These are phyloP conservation scores for Diutina sp. DNA, from an alignment of 1,139 yeast genomes.

Conservation along the genomic window DNA sequence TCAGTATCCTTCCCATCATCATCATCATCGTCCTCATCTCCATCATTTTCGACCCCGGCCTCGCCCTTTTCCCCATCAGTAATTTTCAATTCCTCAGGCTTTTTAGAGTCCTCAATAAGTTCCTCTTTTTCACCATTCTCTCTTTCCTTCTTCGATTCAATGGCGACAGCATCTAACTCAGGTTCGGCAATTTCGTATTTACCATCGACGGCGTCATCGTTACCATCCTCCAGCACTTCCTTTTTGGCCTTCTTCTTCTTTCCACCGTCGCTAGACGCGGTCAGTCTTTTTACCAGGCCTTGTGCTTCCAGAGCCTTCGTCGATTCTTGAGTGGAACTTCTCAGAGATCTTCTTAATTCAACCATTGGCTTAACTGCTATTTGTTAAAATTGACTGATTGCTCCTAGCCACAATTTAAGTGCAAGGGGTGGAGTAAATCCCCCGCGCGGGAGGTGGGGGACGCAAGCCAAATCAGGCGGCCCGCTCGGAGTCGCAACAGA, in stretches of 20 bases:
- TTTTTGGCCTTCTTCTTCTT: neutral
- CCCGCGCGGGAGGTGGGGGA: neutral
- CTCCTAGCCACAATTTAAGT: neutral
- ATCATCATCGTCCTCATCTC: neutral
- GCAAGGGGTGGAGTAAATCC: neutral
- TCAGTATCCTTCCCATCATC: neutral
- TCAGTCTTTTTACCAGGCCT: neutral
- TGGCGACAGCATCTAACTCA: neutral
- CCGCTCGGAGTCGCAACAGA: neutral
- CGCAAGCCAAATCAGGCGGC: neutral
- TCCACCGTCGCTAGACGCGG: neutral
- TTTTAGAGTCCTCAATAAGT: neutral
- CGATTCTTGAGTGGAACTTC: neutral
- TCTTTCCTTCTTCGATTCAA: neutral
- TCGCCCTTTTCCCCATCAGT: constrained; percentile 3
- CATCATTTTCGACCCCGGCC: constrained; percentile 6
- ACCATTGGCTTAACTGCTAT: neutral
- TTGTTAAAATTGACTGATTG: neutral
- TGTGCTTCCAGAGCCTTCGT: neutral
- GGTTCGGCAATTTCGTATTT: constrained; percentile 5
- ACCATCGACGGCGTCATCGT: constrained; percentile 18
- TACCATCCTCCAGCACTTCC: constrained; percentile 15
- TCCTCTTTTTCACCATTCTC: neutral
- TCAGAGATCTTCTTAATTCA: constrained; percentile 1
- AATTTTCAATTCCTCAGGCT: neutral